Base-by-base conservation (phyloP, 805 yeast species). In the Candida piceae region DNA sequence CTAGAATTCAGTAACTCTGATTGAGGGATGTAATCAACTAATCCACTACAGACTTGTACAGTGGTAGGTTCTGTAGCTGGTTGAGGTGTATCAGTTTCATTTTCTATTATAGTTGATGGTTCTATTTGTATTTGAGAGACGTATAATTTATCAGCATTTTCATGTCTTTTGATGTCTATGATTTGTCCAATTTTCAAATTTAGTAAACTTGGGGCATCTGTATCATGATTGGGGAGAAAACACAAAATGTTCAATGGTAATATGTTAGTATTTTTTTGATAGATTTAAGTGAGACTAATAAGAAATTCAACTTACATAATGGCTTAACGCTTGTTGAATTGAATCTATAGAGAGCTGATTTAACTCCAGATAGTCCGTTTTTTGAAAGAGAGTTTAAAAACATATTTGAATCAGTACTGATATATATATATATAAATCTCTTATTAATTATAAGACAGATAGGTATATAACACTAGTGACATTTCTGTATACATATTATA, bases 111-210 rank as follows among this genome's bases (percentile, higher is more conserved):
- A 12, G 28, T 18, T 0, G 48, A 31, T 7, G 40, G 41, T 4
- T 45, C 45, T 11, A 70, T 28, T 28, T 60, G 56, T 6, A 80
- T 64, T 39, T 68, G 65, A 1, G 82, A 76, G 1, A 80, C 79
- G 43, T 72, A 79, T 30, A 80, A 58, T 38, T 66, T 70, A 33
- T 77, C 81, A 4, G 86, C 83, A 45, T 74, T 60, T 18, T 72
- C 76, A 50, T 80, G 86, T 15, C 45, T 50, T 22, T 53, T 50
- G 34, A 78, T 69, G 12, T 68, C 57, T 9, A 60, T 48, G 15
- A 78, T 72, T 21, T 55, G 49, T 0, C 84, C 87, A 7, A 76
- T 71, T 49, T 65, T 63, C 6, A 63, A 34, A 18, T 52, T 51
- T 3, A 58, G 30, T 1, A 54, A 13, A 15, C 41, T 44, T 2